Evolutionary conservation across 257 asterid genomes (phyloP).

Genomic region (Perilla frutescens): DNA sequence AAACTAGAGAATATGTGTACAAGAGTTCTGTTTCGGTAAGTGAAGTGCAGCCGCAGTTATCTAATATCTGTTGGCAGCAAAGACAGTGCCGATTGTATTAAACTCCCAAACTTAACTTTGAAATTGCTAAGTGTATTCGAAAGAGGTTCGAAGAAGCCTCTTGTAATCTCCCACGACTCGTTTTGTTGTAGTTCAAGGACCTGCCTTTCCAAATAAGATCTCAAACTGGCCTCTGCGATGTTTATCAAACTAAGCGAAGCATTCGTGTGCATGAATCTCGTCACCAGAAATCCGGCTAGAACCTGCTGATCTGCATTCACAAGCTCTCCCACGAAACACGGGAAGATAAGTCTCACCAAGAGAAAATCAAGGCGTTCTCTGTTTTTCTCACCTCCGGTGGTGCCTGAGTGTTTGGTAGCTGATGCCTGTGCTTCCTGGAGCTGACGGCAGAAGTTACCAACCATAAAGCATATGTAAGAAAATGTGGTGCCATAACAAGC

Average conservation of each 20-base stretch:
- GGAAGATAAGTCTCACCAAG: slow-evolving; percentile 66
- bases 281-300: slow-evolving; percentile 81
- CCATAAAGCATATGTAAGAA: slow-evolving; percentile 78
- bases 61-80: slow-evolving; percentile 51
- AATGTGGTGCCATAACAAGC: slow-evolving; percentile 64
- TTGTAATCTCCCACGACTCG: slow-evolving; percentile 40
- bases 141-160: slow-evolving; percentile 46
- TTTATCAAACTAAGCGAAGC: slow-evolving; percentile 71
- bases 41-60: slow-evolving; percentile 23
- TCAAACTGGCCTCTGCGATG: slow-evolving; percentile 70
- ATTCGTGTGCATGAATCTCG: slow-evolving; percentile 69
- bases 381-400: slow-evolving; percentile 32
- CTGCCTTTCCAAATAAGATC: slow-evolving; percentile 62
- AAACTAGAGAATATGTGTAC: slow-evolving; percentile 30
- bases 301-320: slow-evolving; percentile 81
- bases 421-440: slow-evolving; percentile 60
- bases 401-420: slow-evolving; percentile 19
- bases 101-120: slow-evolving; percentile 49
- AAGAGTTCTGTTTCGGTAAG: background rate
- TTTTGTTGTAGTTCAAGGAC: slow-evolving; percentile 37
- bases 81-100: slow-evolving; percentile 63
- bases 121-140: slow-evolving; percentile 49
- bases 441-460: slow-evolving; percentile 70
- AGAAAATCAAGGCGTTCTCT: slow-evolving; percentile 34
- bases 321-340: slow-evolving; percentile 78